phyloP scores from a whole-genome alignment of 371 early-diverging fungal genomes.

The Nosema muscidifuracis region DNA sequence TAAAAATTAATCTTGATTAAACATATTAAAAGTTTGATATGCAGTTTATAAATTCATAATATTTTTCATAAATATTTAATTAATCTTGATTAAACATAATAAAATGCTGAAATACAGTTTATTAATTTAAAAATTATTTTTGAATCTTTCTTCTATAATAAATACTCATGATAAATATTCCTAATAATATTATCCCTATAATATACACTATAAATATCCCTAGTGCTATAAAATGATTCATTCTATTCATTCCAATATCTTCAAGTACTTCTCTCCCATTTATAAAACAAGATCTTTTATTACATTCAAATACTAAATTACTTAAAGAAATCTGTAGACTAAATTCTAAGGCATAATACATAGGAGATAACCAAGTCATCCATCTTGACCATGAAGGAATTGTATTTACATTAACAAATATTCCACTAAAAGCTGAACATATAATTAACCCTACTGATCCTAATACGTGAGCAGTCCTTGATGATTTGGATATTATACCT shows the following conservation, averaged over 20 bases:
- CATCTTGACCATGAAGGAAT: conserved; percentile 63
- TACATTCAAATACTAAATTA: not conserved
- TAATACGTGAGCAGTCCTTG: conserved; percentile 61
- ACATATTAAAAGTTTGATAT: too few relatives aligned
- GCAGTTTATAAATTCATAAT: too few relatives aligned
- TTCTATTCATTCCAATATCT: not conserved
- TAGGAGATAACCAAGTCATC: conserved; percentile 63
- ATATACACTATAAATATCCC: not conserved
- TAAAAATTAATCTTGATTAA: too few relatives aligned
- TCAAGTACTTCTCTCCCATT: not conserved
- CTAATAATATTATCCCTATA: not conserved
- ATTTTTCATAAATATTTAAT: too few relatives aligned
- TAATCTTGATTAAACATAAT: too few relatives aligned
- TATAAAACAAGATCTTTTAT: not conserved
- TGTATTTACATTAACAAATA: conserved; percentile 60
- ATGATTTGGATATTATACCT: conserved; percentile 58
- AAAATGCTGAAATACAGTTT: too few relatives aligned
- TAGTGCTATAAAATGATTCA: not conserved
- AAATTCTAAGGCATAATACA: conserved; percentile 60
- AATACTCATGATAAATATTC: not conserved
- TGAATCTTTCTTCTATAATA: too few relatives aligned
- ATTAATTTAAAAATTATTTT: too few relatives aligned
- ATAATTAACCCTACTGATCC: conserved; percentile 62
- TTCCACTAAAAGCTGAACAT: conserved; percentile 64
- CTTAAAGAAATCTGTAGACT: conserved; percentile 13